Percentiles rank a stretch among this genome's conserved stretches.
These are phyloP conservation scores for Cutaneotrichosporon sp. DNA, from an alignment of 1,284 basidiomycete genomes.

Conservation along the genomic window DNA sequence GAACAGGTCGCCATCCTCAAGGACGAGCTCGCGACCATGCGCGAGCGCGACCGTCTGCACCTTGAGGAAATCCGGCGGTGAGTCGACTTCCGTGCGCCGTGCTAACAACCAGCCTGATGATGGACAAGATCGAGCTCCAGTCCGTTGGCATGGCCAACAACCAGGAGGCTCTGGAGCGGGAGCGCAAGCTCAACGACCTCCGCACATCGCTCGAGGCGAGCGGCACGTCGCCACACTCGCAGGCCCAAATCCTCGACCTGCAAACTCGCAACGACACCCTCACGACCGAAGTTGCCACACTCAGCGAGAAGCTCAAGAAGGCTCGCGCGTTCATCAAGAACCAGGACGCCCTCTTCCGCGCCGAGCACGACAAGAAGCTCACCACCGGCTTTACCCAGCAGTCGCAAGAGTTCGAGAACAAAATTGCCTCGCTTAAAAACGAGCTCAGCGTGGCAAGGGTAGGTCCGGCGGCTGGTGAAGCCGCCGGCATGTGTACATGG, in stretches of 20 bases:
- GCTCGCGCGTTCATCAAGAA: constrained; percentile 87
- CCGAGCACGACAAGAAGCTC: constrained; percentile 23
- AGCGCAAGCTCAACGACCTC: constrained; percentile 57
- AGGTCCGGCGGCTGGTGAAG: background rate
- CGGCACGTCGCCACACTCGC: constrained; percentile 73
- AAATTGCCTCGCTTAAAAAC: constrained; percentile 66
- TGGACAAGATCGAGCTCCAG: constrained; percentile 89
- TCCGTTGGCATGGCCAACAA: constrained; percentile 77
- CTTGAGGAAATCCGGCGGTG: constrained; percentile 76
- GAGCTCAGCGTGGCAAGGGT: constrained; percentile 64
- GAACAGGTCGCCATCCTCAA: constrained; percentile 61
- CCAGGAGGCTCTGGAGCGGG: constrained; percentile 70
- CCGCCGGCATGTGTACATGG: background rate
- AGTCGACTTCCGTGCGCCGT: background rate
- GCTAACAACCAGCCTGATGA: constrained; percentile 55
- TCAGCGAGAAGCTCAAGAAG: constrained; percentile 73
- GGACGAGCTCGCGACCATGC: constrained; percentile 64
- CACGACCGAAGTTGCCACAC: constrained; percentile 65
- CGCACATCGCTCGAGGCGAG: constrained; percentile 66
- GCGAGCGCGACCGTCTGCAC: constrained; percentile 84
- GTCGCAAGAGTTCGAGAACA: constrained; percentile 61
- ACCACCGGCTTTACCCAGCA: constrained; percentile 66
- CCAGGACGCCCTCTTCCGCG: constrained; percentile 69
- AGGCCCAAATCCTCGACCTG: constrained; percentile 65
- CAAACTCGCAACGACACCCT: constrained; percentile 70